A percentile compares a stretch with the other conserved stretches of the same genome.
Evolutionary conservation across 148 eudicot species (phyloP).

Genomic region (Rheum nobile): DNA sequence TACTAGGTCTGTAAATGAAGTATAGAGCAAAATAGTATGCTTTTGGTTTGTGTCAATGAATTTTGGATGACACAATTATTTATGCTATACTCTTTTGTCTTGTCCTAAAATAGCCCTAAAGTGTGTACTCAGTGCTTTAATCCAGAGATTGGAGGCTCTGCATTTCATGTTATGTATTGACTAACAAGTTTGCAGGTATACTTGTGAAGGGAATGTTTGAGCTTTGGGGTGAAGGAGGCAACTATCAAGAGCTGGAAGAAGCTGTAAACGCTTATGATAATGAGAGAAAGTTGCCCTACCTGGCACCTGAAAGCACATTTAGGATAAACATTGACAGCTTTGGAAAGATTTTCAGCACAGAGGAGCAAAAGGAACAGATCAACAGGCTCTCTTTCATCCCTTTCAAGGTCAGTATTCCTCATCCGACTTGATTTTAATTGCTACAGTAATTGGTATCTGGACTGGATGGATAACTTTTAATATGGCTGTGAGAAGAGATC

Average conservation of each 20-base stretch:
- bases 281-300: conserved; percentile 61
- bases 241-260: conserved; percentile 72
- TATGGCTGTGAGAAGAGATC: background rate
- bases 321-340: conserved; percentile 71
- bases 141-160: background rate
- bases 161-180: background rate
- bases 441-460: background rate
- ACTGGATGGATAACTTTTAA: background rate
- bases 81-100: background rate
- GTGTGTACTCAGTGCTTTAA: background rate
- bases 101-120: background rate
- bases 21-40: background rate
- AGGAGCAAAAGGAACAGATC: conserved; percentile 60
- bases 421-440: background rate
- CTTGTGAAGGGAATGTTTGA: conserved; percentile 95
- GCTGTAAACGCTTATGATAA: conserved; percentile 64
- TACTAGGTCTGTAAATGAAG: background rate
- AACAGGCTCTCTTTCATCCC: conserved; percentile 60
- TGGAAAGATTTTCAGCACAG: conserved; percentile 63
- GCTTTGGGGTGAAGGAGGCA: conserved; percentile 89
- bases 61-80: background rate
- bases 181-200: conserved; percentile 53
- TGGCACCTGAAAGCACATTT: conserved; percentile 66
- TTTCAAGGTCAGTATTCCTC: conserved; percentile 49
- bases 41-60: background rate